phyloP scores from a whole-genome alignment of 164 flowering plant genomes.

The Macadamia tetraphylla region DNA sequence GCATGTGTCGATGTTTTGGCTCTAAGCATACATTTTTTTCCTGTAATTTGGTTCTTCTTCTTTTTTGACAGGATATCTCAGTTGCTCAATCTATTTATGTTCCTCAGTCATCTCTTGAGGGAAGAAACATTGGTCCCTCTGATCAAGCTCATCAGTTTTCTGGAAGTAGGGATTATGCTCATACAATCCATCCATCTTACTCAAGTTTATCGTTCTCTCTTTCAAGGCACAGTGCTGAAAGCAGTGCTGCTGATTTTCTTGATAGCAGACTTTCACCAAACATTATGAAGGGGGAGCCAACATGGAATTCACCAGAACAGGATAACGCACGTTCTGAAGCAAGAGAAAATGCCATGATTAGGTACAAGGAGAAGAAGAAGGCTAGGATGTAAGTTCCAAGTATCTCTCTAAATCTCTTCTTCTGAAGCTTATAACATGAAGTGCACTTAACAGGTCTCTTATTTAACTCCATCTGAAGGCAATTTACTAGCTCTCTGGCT shows the following conservation, averaged over 20 bases:
- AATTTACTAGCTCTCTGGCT: neutral
- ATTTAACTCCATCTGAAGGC: neutral
- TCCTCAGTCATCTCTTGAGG: slow-evolving; percentile 6
- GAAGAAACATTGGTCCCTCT: slow-evolving; percentile 16
- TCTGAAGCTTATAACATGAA: neutral
- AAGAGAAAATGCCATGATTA: slow-evolving; percentile 29
- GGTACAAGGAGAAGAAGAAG: slow-evolving; percentile 49
- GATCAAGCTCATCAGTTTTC: slow-evolving; percentile 12
- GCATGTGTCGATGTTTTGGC: too few species aligned
- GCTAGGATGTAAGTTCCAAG: slow-evolving; percentile 31
- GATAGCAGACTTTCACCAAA: slow-evolving; percentile 33
- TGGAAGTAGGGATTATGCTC: slow-evolving; percentile 15
- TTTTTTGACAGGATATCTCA: slow-evolving; percentile 30
- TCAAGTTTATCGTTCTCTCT: slow-evolving; percentile 31
- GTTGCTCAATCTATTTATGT: slow-evolving; percentile 19
- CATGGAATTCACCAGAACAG: slow-evolving; percentile 17
- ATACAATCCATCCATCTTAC: slow-evolving; percentile 17
- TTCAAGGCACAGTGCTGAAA: slow-evolving; percentile 43
- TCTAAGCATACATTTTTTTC: neutral
- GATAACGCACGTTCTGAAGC: slow-evolving; percentile 23
- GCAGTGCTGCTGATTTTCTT: slow-evolving; percentile 27
- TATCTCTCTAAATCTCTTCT: neutral
- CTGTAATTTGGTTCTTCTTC: neutral
- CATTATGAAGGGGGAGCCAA: slow-evolving; percentile 14
- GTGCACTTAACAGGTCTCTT: neutral